These are phyloP conservation scores for Colletotrichum godetiae DNA, from an alignment of 2,329 filamentous ascomycete genomes.

Conservation along the genomic window DNA sequence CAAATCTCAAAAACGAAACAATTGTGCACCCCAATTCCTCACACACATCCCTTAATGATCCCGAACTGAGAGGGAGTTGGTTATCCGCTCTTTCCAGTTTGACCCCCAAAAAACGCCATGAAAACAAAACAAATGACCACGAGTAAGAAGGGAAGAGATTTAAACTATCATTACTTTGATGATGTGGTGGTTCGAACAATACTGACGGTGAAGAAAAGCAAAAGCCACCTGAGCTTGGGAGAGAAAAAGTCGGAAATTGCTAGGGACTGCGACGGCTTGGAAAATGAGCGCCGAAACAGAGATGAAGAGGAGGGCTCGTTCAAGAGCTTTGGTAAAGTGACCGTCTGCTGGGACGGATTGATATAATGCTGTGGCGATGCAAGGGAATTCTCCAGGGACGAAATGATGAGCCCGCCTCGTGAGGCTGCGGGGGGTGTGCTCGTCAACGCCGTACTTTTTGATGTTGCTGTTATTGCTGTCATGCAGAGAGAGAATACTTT, in stretches of 20 bases:
- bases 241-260: not conserved
- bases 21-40: not conserved
- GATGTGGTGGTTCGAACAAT: conserved; percentile 22
- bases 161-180: conserved; percentile 34
- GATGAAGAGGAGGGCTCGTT: not conserved
- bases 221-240: not conserved
- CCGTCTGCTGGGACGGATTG: not conserved
- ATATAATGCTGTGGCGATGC: not conserved
- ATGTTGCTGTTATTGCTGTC: not conserved
- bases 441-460: not conserved
- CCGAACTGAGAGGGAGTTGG: not conserved
- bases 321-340: not conserved
- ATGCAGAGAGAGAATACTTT: not conserved
- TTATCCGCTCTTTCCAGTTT: conserved; percentile 12
- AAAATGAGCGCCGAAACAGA: not conserved
- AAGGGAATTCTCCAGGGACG: not conserved
- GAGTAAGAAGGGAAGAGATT: not conserved
- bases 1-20: not conserved
- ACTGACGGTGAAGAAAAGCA: conserved; percentile 28
- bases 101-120: not conserved
- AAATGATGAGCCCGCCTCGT: not conserved
- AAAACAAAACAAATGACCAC: not conserved
- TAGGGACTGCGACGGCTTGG: not conserved
- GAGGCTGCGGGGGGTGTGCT: not conserved
- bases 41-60: not conserved